These are phyloP conservation scores for Boletus subparvulus DNA, from an alignment of 768 basidiomycete species.

Conservation along the genomic window DNA sequence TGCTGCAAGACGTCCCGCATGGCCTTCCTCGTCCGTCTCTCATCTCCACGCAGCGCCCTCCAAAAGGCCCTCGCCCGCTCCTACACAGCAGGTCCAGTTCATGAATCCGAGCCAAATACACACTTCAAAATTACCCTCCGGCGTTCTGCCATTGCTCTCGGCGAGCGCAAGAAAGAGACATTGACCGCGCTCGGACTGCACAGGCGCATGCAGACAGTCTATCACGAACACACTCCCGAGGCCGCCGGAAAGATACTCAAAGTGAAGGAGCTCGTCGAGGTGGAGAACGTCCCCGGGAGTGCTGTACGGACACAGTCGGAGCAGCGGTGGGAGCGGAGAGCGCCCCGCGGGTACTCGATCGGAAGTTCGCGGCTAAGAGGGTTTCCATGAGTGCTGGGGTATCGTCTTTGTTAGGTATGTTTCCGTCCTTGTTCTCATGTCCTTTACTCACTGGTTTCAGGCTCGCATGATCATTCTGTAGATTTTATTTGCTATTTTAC, in stretches of 20 bases:
- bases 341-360: slow-evolving; percentile 67
- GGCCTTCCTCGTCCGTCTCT: slow-evolving; percentile 7
- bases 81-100: slow-evolving; percentile 1
- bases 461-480: background rate
- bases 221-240: slow-evolving; percentile 69
- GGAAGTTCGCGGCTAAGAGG: slow-evolving; percentile 34
- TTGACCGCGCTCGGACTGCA: slow-evolving; percentile 82
- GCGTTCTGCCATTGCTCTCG: slow-evolving; percentile 84
- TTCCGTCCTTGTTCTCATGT: background rate
- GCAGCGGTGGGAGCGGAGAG: slow-evolving; percentile 64
- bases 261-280: slow-evolving; percentile 88
- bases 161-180: slow-evolving; percentile 67
- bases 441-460: background rate
- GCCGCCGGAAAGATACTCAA: slow-evolving; percentile 82
- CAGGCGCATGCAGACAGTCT: slow-evolving; percentile 81
- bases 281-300: slow-evolving; percentile 74
- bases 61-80: slow-evolving; percentile 11
- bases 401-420: slow-evolving; percentile 4
- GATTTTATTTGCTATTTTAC: background rate
- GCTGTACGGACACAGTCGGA: slow-evolving; percentile 69
- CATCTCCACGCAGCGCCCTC: slow-evolving; percentile 6
- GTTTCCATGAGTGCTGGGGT: slow-evolving; percentile 8
- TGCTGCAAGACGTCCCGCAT: slow-evolving; percentile 4
- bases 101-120: slow-evolving; percentile 42
- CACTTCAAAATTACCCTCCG: slow-evolving; percentile 89